Percentiles rank a stretch among this genome's conserved stretches.
These are phyloP conservation scores for Beauveria australis DNA, from an alignment of 2,329 filamentous ascomycete genomes.

Conservation along the genomic window DNA sequence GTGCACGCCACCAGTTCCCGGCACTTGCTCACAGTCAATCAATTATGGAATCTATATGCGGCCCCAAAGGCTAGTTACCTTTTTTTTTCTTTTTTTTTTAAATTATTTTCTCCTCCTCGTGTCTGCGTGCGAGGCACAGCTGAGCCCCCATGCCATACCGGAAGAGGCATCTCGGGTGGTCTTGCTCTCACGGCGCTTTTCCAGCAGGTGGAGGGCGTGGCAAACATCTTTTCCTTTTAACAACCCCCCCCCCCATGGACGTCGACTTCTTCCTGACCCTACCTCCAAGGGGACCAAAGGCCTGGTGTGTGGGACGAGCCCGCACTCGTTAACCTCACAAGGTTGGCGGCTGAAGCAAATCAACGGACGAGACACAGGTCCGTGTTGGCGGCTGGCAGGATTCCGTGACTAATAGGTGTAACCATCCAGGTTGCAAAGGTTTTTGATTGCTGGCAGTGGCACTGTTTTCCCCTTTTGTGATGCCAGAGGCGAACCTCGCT, in stretches of 20 bases:
- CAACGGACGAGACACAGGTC: background rate
- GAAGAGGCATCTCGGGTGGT: background rate
- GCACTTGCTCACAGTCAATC: background rate
- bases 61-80: background rate
- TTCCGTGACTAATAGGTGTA: background rate
- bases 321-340: background rate
- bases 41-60: conserved; percentile 1
- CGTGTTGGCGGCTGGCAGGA: background rate
- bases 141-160: background rate
- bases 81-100: background rate
- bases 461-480: background rate
- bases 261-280: too few species aligned
- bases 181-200: background rate
- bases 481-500: background rate
- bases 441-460: background rate
- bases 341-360: conserved; percentile 1
- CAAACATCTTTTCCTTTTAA: too few species aligned
- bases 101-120: background rate
- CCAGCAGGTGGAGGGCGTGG: too few species aligned
- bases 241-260: too few species aligned
- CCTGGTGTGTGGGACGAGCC: background rate
- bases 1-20: background rate
- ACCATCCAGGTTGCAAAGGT: conserved; percentile 5
- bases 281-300: too few species aligned
- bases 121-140: background rate